Conservation (phyloP, 345 rosid species). For the Citrus glauca region DNA sequence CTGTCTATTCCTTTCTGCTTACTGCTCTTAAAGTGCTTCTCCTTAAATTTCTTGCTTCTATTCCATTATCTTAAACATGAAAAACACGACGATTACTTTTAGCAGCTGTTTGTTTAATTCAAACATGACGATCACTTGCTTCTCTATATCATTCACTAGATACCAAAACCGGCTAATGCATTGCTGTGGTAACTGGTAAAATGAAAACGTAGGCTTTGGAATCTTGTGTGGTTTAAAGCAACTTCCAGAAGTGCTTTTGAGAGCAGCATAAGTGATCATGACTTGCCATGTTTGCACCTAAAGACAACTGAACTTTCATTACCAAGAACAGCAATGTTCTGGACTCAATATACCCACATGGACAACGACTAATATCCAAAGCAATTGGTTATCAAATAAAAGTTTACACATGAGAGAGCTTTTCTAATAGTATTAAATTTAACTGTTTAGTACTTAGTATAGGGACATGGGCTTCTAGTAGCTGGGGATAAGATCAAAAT, state of each 20-base stretch:
- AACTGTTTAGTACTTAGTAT: too few relatives aligned
- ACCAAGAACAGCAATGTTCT: background rate
- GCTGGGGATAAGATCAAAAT: background rate
- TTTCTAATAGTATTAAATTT: background rate
- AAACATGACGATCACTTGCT: background rate
- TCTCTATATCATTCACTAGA: background rate
- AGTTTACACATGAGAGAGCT: background rate
- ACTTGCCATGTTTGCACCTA: slow-evolving; percentile 4
- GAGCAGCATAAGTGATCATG: background rate
- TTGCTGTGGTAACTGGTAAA: slow-evolving; percentile 6
- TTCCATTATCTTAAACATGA: background rate
- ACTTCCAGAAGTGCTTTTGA: background rate
- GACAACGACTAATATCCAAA: background rate
- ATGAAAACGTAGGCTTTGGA: background rate
- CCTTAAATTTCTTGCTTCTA: background rate
- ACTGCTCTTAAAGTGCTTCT: slow-evolving; percentile 16
- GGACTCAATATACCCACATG: background rate
- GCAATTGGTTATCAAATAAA: too few relatives aligned
- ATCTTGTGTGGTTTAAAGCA: background rate
- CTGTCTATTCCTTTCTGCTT: slow-evolving; percentile 30
- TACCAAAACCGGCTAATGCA: background rate
- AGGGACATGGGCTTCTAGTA: too few relatives aligned
- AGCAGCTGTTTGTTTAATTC: background rate
- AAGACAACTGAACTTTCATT: background rate
- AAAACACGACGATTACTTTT: slow-evolving; percentile 10